Evolutionary conservation across 2,329 filamentous ascomycete genomes (phyloP).

Genomic region (Mollisiaceae sp.): DNA sequence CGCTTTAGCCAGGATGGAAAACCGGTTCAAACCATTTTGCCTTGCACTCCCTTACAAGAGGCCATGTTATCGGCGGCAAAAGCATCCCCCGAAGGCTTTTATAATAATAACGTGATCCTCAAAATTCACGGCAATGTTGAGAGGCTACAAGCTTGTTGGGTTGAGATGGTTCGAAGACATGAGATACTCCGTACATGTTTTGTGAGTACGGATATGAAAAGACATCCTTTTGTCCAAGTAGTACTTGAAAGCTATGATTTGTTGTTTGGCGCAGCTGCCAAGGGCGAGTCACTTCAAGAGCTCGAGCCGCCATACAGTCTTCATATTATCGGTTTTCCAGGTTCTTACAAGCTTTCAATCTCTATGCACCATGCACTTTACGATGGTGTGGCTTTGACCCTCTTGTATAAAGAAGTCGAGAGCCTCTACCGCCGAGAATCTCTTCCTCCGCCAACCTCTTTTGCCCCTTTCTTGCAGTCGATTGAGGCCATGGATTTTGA

Average conservation of each 20-base stretch:
- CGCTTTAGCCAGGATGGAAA: constrained; percentile 34
- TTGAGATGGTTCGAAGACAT: constrained; percentile 66
- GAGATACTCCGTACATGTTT: constrained; percentile 82
- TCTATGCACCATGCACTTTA: constrained; percentile 82
- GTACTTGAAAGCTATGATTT: constrained; percentile 57
- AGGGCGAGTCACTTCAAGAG: constrained; percentile 11
- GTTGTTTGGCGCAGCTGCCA: constrained; percentile 26
- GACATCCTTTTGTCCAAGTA: constrained; percentile 73
- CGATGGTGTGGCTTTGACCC: constrained; percentile 78
- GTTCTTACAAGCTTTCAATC: constrained; percentile 31
- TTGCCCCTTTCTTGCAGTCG: constrained; percentile 67
- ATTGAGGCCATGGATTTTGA: constrained; percentile 56
- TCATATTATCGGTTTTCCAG: constrained; percentile 19
- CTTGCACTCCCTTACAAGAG: constrained; percentile 87
- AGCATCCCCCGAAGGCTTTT: constrained; percentile 55
- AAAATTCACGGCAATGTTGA: constrained; percentile 56
- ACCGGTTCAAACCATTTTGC: constrained; percentile 63
- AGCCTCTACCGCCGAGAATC: constrained; percentile 52
- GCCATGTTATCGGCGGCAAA: constrained; percentile 74
- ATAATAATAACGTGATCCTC: constrained; percentile 76
- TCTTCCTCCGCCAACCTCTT: constrained; percentile 58
- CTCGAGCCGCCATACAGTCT: constrained; percentile 39
- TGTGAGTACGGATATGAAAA: constrained; percentile 62
- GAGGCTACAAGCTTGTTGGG: constrained; percentile 65
- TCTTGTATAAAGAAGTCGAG: constrained; percentile 74